Percentiles rank a stretch among this genome's conserved stretches.
These are phyloP conservation scores for Coffea humblotiana DNA, from an alignment of 305 asterid species.

Conservation along the genomic window DNA sequence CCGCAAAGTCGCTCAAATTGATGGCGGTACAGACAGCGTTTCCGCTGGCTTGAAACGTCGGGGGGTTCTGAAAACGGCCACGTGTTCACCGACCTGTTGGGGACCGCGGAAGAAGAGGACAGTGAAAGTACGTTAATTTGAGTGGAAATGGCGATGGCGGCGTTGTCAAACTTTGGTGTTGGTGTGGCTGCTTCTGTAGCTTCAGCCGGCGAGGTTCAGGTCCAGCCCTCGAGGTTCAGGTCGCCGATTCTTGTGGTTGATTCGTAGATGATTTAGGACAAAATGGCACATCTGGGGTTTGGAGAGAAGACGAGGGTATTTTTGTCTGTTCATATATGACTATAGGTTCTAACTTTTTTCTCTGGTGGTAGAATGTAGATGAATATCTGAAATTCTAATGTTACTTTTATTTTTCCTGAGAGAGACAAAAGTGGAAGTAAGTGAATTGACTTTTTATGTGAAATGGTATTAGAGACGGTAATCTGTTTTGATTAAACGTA, in stretches of 20 bases:
- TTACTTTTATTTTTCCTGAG: too few species aligned
- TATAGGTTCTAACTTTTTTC: not conserved
- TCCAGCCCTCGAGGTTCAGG: not conserved
- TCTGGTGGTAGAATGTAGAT: too few species aligned
- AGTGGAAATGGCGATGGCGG: not conserved
- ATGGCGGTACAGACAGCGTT: not conserved
- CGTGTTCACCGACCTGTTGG: not conserved
- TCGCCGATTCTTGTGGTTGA: not conserved
- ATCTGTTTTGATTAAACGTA: too few species aligned
- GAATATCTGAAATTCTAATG: not conserved
- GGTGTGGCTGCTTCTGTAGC: not conserved
- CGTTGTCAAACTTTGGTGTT: too few species aligned
- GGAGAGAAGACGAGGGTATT: not conserved
- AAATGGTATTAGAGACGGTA: too few species aligned
- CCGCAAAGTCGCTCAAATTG: not conserved
- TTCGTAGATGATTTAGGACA: not conserved
- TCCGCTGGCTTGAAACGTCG: not conserved
- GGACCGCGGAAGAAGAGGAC: constrained; percentile 6
- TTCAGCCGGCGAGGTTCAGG: not conserved
- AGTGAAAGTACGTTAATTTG: not conserved
- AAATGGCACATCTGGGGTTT: too few species aligned
- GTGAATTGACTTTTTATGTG: too few species aligned
- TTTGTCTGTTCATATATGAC: not conserved
- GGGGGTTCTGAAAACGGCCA: not conserved
- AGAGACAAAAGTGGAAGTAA: too few species aligned